phyloP scores from a whole-genome alignment of 1,284 basidiomycete genomes.

The Cutaneotrichosporon mucoides region DNA sequence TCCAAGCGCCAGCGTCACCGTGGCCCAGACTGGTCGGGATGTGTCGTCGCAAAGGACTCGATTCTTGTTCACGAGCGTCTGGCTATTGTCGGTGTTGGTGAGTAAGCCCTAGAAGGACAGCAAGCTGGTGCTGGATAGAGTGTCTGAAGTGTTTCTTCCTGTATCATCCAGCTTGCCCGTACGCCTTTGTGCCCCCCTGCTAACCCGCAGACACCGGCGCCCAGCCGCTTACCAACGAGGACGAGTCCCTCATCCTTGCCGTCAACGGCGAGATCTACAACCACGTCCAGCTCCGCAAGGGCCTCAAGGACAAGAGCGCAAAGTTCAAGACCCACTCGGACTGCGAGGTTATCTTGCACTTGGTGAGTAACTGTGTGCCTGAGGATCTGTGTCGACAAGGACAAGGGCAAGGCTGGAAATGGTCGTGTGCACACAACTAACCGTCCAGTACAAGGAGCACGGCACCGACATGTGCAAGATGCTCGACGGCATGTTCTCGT shows the following conservation, averaged over 20 bases:
- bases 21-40: conserved; percentile 95
- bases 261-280: conserved; percentile 99
- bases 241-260: conserved; percentile 78
- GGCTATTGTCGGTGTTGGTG: conserved; percentile 96
- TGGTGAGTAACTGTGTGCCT: conserved; percentile 65
- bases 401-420: too few relatives aligned
- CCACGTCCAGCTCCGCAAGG: conserved; percentile 75
- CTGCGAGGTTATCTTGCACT: conserved; percentile 93
- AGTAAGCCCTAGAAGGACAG: conserved; percentile 44
- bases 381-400: too few relatives aligned
- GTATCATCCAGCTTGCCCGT: too few relatives aligned
- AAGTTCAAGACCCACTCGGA: conserved; percentile 98
- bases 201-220: conserved; percentile 80
- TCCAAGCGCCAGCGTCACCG: conserved; percentile 87
- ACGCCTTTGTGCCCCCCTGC: too few relatives aligned
- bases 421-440: too few relatives aligned
- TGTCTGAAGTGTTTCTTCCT: too few relatives aligned
- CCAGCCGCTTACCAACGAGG: conserved; percentile 85
- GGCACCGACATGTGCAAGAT: conserved; percentile 67
- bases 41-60: conserved; percentile 73
- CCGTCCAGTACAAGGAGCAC: conserved; percentile 71
- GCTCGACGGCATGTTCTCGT: conserved; percentile 99
- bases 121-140: background rate
- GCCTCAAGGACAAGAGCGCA: conserved; percentile 59
- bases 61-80: conserved; percentile 86